Evolutionary conservation across 257 asterid genomes (phyloP).

Genomic region (Lantana camara): DNA sequence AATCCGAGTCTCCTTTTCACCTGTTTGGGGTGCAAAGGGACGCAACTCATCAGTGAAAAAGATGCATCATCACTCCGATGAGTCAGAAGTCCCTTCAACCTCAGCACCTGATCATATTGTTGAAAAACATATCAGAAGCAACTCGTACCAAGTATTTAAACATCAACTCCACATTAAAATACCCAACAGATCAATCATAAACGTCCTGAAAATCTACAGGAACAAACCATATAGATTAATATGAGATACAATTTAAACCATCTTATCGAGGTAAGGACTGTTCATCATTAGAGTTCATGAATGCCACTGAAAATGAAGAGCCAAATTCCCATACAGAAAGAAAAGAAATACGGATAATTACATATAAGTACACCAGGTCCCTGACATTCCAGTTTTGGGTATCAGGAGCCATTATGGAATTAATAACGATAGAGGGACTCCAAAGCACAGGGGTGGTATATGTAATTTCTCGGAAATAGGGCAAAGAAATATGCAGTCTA

Average conservation of each 20-base stretch:
- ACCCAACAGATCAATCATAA: background rate
- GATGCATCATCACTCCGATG: slow-evolving; percentile 30
- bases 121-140: slow-evolving; percentile 17
- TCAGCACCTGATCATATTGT: slow-evolving; percentile 37
- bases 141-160: background rate
- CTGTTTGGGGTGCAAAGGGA: background rate
- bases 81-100: slow-evolving; percentile 36
- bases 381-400: too few species aligned
- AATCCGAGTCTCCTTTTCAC: background rate
- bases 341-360: too few species aligned
- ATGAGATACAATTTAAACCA: background rate
- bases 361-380: too few species aligned
- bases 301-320: too few species aligned
- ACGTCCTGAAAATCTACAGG: background rate
- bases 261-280: background rate
- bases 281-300: background rate
- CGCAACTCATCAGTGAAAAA: background rate
- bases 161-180: background rate
- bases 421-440: too few species aligned
- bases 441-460: background rate
- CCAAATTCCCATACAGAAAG: too few species aligned
- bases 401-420: too few species aligned
- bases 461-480: too few species aligned
- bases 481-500: background rate
- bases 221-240: background rate